These are phyloP conservation scores for Pouteria campechiana DNA, from an alignment of 179 eudicot genomes.

Conservation along the genomic window DNA sequence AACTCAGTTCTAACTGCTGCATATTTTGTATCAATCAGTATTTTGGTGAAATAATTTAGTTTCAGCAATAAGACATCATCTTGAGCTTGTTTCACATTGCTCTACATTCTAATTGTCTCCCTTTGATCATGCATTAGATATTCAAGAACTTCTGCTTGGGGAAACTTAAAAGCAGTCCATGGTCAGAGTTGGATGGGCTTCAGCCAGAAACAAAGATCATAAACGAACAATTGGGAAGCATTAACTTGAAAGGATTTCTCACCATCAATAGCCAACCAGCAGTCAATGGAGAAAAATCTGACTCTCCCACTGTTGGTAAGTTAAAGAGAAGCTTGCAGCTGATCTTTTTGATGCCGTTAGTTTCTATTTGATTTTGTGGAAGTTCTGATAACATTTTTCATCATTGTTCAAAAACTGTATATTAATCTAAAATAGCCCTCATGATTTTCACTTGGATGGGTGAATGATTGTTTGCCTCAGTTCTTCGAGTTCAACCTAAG, in stretches of 20 bases:
- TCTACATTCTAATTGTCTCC: background rate
- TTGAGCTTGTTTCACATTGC: background rate
- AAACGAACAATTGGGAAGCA: conserved; percentile 47
- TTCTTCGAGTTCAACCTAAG: no score
- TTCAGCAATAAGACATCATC: no score
- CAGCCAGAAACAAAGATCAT: conserved; percentile 96
- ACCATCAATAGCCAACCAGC: conserved; percentile 97
- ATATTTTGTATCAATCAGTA: no score
- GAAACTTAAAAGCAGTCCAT: conserved; percentile 73
- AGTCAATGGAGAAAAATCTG: conserved; percentile 84
- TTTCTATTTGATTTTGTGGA: no score
- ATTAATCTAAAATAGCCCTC: no score
- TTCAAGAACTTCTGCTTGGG: conserved; percentile 79
- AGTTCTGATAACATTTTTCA: no score
- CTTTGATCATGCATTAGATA: conserved; percentile 42
- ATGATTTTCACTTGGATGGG: no score
- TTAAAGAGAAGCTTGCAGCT: background rate
- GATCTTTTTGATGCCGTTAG: no score
- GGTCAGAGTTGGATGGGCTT: conserved; percentile 97
- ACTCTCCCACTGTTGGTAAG: conserved; percentile 82
- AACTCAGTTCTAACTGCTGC: no score
- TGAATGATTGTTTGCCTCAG: no score
- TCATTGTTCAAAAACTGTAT: no score
- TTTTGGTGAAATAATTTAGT: no score
- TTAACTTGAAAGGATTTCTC: conserved; percentile 79